Evolutionary conservation across 2,329 filamentous ascomycete species (phyloP).

Genomic region (Aaosphaeria arxii): DNA sequence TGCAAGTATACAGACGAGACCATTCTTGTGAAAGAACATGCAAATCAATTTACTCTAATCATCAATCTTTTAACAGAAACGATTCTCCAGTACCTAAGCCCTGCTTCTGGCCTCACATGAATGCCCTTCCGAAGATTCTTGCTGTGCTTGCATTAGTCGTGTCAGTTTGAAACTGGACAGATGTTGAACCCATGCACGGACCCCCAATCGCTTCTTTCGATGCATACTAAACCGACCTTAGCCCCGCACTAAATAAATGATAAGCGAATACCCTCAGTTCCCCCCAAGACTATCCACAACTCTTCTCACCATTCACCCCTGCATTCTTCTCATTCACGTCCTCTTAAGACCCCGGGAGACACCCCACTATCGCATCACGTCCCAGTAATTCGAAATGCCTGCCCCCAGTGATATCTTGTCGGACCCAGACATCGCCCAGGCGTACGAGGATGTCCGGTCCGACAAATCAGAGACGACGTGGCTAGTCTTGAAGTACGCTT

Average conservation of each 20-base stretch:
- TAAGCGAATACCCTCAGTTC: neutral
- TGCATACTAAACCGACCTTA: neutral
- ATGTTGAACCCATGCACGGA: neutral
- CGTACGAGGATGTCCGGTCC: slow-evolving; percentile 65
- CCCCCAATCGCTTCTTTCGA: neutral
- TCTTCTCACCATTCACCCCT: neutral
- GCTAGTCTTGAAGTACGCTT: slow-evolving; percentile 63
- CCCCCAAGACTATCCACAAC: neutral
- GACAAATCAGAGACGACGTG: slow-evolving; percentile 66
- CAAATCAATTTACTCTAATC: too few relatives aligned
- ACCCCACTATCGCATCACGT: too few relatives aligned
- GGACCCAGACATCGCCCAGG: slow-evolving; percentile 57
- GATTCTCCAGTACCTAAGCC: too few relatives aligned
- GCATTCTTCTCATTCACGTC: too few relatives aligned
- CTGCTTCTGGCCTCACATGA: too few relatives aligned
- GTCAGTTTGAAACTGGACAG: too few relatives aligned
- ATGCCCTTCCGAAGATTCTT: too few relatives aligned
- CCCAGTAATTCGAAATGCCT: slow-evolving; percentile 15
- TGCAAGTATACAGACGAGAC: too few relatives aligned
- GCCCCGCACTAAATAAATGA: neutral
- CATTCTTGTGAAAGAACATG: too few relatives aligned
- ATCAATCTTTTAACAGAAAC: too few relatives aligned
- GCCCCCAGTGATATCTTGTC: slow-evolving; percentile 26
- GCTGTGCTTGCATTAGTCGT: too few relatives aligned
- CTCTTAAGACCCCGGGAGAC: too few relatives aligned